phyloP scores from a whole-genome alignment of 169 alveolate genomes.

The Babesia divergens region DNA sequence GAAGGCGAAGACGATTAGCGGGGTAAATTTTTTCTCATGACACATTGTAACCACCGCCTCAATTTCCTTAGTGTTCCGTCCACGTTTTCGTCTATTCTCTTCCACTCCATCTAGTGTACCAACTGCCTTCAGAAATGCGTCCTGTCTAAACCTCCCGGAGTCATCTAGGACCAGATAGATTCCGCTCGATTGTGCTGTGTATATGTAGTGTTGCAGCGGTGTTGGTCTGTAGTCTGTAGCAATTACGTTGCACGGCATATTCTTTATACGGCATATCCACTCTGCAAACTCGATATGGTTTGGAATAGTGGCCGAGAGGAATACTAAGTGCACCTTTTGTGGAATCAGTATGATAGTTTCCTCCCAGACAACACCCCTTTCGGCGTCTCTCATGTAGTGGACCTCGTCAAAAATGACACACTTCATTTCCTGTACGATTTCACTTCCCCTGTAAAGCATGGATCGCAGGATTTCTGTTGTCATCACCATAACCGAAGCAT shows the following conservation, averaged over 20 bases:
- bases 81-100: constrained; percentile 43
- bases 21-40: constrained; percentile 87
- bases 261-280: constrained; percentile 97
- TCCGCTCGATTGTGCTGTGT: constrained; percentile 94
- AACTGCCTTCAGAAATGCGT: constrained; percentile 51
- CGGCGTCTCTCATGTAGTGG: constrained; percentile 99
- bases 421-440: constrained; percentile 81
- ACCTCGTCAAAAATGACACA: constrained; percentile 98
- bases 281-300: constrained; percentile 98
- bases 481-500: constrained; percentile 98
- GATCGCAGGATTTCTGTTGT: constrained; percentile 97
- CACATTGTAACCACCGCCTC: constrained; percentile 91
- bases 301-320: constrained; percentile 99
- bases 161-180: constrained; percentile 93
- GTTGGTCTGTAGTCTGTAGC: constrained; percentile 97
- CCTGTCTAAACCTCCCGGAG: constrained; percentile 84
- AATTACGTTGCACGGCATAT: constrained; percentile 96
- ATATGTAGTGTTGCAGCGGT: constrained; percentile 96
- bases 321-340: constrained; percentile 90
- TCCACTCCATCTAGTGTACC: constrained; percentile 30
- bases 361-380: constrained; percentile 99
- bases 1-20: constrained; percentile 96
- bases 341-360: constrained; percentile 96
- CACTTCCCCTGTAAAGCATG: constrained; percentile 98
- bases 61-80: constrained; percentile 78